A percentile compares a stretch with the other conserved stretches of the same genome.
Conservation (phyloP, 1,284 basidiomycete genomes). For the Afroboletus lepidellus region DNA sequence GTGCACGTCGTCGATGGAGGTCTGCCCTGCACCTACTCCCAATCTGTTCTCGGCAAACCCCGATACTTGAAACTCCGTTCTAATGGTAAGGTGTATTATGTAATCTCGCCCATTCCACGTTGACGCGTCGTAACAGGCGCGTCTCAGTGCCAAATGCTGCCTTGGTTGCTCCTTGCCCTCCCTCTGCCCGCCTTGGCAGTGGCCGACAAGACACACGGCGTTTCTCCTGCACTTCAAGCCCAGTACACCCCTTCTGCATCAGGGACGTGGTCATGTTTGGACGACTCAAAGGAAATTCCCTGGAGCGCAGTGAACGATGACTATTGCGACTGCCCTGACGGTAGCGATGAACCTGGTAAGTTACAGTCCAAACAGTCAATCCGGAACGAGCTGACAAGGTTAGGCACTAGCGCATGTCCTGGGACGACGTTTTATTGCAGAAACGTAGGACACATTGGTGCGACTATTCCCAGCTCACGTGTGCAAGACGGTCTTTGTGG, state of each 20-base stretch:
- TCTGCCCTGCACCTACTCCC: neutral
- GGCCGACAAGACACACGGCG: slow-evolving; percentile 49
- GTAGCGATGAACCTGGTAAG: slow-evolving; percentile 89
- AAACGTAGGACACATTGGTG: slow-evolving; percentile 88
- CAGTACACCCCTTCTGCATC: slow-evolving; percentile 48
- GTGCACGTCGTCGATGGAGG: slow-evolving; percentile 23
- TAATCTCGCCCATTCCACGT: slow-evolving; percentile 10
- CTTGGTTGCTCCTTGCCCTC: slow-evolving; percentile 43
- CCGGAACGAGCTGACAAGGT: slow-evolving; percentile 7
- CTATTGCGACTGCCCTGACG: slow-evolving; percentile 92
- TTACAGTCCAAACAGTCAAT: neutral
- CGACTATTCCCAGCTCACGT: slow-evolving; percentile 73
- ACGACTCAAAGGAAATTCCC: slow-evolving; percentile 69
- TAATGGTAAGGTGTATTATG: slow-evolving; percentile 16
- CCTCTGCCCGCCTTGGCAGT: slow-evolving; percentile 39
- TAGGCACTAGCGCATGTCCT: slow-evolving; percentile 86
- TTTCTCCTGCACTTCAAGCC: slow-evolving; percentile 44
- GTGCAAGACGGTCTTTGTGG: slow-evolving; percentile 97
- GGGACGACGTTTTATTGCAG: slow-evolving; percentile 81
- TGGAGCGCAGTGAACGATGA: slow-evolving; percentile 89
- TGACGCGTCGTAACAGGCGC: neutral
- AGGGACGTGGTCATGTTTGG: slow-evolving; percentile 68
- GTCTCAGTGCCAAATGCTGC: slow-evolving; percentile 38
- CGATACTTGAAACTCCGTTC: slow-evolving; percentile 24
- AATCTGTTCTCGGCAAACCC: slow-evolving; percentile 17